Base-by-base conservation (phyloP, 192 early-diverging fungal genomes). In the Allomyces arbusculus region DNA sequence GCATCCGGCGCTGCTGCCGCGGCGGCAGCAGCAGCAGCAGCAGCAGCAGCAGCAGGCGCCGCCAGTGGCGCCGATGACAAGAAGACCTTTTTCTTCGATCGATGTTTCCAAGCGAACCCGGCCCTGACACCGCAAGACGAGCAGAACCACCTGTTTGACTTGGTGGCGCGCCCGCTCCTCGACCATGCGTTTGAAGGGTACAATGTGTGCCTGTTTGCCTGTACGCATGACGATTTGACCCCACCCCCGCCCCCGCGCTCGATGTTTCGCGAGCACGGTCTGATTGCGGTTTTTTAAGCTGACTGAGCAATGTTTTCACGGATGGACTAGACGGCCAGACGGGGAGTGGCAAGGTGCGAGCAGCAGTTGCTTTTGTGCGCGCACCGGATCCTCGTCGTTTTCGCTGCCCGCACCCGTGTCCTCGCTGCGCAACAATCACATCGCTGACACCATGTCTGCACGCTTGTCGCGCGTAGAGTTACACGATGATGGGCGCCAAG, bases 131-230 rank as follows among this genome's bases (percentile, higher is more conserved):
- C 50, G 3, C 50, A n/a, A 14, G 50, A 58, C 20, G 50, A 58
- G 12, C 50, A 58, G 20, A 14, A n/a, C 50, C 50, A n/a, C 50
- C 16, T 58, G 12, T 58, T 20, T n/a, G 50, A 14, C 20, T 3
- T n/a, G 50, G 50, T 58, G 16, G 50, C 50, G 50, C 50, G 50
- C 20, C 50, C 50, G 14, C 69, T 96, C 23, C 76, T 95, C 5
- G 82, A 87, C 63, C 92, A 95, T 68, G 86, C 92, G 3, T 85
- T 96, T 63, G 79, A 79, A 20, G 94, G 94, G 24, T 96, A 91
- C 75, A 92, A 96, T 73, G 86, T 83, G 58, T 94, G 91, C 75
- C 84, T 96, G 50, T 93, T 96, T 73, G 94, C 94, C 16, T 96
- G 81, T 86, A 83, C 77, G 79, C 71, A 28, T 61, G 69, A 40